Percentiles rank a stretch among this genome's conserved stretches.
Conservation (phyloP, 495 filamentous ascomycete genomes). For the Tetracladium marchalianum region DNA sequence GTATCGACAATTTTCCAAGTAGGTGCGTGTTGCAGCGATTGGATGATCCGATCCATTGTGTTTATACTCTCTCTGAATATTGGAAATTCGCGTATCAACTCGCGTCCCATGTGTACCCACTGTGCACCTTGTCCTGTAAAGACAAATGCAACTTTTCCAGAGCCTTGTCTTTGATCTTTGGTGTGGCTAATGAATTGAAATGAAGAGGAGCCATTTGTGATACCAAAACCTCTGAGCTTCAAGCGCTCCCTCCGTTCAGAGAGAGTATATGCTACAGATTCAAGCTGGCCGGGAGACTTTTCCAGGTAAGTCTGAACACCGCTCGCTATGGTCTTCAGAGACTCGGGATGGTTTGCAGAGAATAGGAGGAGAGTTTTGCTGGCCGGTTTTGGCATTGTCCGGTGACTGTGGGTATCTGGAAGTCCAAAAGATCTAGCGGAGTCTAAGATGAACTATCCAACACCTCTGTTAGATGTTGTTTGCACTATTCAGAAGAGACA, state of each 20-base stretch:
- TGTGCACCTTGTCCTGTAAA: conserved; percentile 24
- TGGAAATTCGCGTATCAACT: conserved; percentile 32
- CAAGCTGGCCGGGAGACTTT: background rate
- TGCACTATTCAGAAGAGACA: background rate
- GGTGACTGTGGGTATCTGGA: too few relatives aligned
- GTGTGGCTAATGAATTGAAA: too few relatives aligned
- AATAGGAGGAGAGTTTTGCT: conserved; percentile 6
- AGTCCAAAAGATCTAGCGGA: background rate
- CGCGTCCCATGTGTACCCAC: conserved; percentile 49
- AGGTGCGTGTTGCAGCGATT: too few relatives aligned
- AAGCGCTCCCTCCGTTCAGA: conserved; percentile 1
- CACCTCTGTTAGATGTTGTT: background rate
- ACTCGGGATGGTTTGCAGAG: conserved; percentile 3
- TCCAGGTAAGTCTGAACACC: background rate
- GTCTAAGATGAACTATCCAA: background rate
- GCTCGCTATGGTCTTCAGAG: background rate
- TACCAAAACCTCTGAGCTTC: background rate
- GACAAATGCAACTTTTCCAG: background rate
- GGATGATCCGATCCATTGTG: background rate
- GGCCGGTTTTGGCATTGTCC: too few relatives aligned
- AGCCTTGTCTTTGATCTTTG: too few relatives aligned
- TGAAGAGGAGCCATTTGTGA: conserved; percentile 1
- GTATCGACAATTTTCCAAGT: background rate
- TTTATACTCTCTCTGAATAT: background rate
- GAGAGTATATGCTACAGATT: conserved; percentile 7